Base-by-base conservation (phyloP, 768 basidiomycete species). In the Collybiopsis confluens region DNA sequence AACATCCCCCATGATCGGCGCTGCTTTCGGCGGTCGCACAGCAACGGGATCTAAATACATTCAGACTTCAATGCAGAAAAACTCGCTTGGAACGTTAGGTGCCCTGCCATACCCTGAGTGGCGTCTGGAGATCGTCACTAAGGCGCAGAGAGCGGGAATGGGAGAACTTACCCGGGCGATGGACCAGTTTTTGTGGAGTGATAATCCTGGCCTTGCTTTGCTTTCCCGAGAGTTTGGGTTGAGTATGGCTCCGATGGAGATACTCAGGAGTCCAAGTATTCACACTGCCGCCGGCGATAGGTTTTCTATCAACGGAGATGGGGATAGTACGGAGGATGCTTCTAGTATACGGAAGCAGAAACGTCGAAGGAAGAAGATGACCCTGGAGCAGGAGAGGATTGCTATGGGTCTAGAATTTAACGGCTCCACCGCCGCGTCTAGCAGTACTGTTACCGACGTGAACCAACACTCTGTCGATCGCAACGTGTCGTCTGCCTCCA, bases 31-130 rank as follows among this genome's bases (percentile, higher is more conserved):
- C 8, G 33, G 28, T 36, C 53, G 20, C 15, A 36, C 33, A 18
- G 43, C 30, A 33, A 38, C 24, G 6, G 40, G 13, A 23, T 20
- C 27, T 36, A 42, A 40, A 35, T 50, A 37, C 11, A 37, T 48
- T 16, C 5, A 27, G 20, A 52, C 35, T 33, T 44, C 52, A n/a
- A 13, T n/a, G 42, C 33, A 30, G 30, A 45, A 45, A 20, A 38
- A 44, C 3, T 24, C 24, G 4, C 23, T 30, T 18, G 41, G 30
- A n/a, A 59, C 62, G 13, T 68, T 73, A 16, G 70, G 72, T 3
- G 72, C 77, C 0, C 64, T 85, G 1, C 79, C 77, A 0, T 88
- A 84, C 63, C 86, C 86, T 0, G 85, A 86, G 58, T 89, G 86
- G 86, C 77, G 86, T 0, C 60, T 70, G 0, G 71, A 73, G 2